Evolutionary conservation across 2,329 filamentous ascomycete genomes (phyloP), one percentile per base, ranked within the genome.

Genomic region (Pseudogymnoascus sp.): DNA sequence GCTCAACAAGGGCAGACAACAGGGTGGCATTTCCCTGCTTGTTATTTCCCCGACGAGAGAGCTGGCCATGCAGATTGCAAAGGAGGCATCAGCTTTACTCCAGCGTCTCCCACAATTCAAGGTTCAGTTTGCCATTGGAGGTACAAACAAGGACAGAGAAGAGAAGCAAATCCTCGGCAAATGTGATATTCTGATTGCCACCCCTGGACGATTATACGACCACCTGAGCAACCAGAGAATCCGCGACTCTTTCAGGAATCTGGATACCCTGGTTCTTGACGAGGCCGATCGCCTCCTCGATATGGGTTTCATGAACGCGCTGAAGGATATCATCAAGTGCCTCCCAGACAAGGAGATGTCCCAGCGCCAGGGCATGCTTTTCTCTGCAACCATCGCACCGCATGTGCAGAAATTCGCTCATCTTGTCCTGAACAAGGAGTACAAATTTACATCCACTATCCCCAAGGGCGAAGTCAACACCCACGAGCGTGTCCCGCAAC

Each of bases 251-350:
- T 71, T 71, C 63, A 59, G 65, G 16, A 87, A 90, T 73, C 87
- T 97, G 79, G 89, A 91, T 73, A 95, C 94, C 67, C 81, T 99
- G 50, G 92, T 97, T 66, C 87, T 99, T 54, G 94, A 99, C 69
- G 94, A 99, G 80, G 94, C 94, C 69, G 94, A 99, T 76, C 90
- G 94, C 69, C 97, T 99, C 90, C 83, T 99, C 72, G 94, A 99
- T 78, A 94, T 96, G 80, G 94, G 89, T 2, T 93, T 93, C 69
- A 79, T 86, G 61, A 78, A 79, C 36, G 86, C 86, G 61, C 81
- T 93, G 58, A 74, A 79, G 58, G 73, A 82, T 1, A 90, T 93
- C 61, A 75, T 85, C 61, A 63, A 71, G 0, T 70, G 75, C 43
- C 80, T 97, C 8, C 93, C 93, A 2, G 76, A 81, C 54, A 81